Evolutionary conservation across 2,329 filamentous ascomycete species (phyloP), one percentile per base, ranked within the genome.

Genomic region (Tolypocladium pustulatum): DNA sequence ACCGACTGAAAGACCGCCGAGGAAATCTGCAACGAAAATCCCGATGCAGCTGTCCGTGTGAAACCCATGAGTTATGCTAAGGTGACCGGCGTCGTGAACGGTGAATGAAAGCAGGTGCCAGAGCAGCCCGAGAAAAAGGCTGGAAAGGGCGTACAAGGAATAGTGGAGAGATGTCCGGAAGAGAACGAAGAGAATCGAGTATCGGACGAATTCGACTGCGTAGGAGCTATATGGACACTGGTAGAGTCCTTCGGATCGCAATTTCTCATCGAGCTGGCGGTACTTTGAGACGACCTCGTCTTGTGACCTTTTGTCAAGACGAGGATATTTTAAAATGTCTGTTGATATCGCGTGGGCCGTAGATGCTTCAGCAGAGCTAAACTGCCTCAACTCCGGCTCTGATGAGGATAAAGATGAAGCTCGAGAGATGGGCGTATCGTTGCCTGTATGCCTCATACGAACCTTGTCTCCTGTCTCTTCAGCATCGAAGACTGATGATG

Each of bases 71-170:
- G 94, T 99, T 66, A 99, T 96, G 64, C 90, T 93, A 88, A 97
- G 96, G 73, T 99, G 94, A 6, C 91, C 92, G 55, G 93, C 90
- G 78, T 99, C 94, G 72, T 99, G 94, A 61, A 90, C 94, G 1
- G 88, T 87, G 70, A 99, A 99, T 56, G 93, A 89, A 32, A 97
- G 81, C 71, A 97, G 94, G 69, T 97, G 94, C 93, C 94, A 97
- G 68, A 96, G 82, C 62, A 83, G 79, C 25, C 93, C 94, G 3
- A 97, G 78, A 65, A 87, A 91, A 54, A 89, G 71, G 1, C 84
- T 91, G 59, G 89, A 89, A 2, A 82, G 75, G 54, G 75, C 78
- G 67, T 89, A 93, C 83, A 87, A 90, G 38, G 79, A 80, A 68
- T 76, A 76, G 20, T 73, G 79, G 25, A 94, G 75, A 85, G 55